Evolutionary conservation across 129 eudicot species (phyloP), one percentile per base, ranked within the genome.

Genomic region (Silybum marianum): DNA sequence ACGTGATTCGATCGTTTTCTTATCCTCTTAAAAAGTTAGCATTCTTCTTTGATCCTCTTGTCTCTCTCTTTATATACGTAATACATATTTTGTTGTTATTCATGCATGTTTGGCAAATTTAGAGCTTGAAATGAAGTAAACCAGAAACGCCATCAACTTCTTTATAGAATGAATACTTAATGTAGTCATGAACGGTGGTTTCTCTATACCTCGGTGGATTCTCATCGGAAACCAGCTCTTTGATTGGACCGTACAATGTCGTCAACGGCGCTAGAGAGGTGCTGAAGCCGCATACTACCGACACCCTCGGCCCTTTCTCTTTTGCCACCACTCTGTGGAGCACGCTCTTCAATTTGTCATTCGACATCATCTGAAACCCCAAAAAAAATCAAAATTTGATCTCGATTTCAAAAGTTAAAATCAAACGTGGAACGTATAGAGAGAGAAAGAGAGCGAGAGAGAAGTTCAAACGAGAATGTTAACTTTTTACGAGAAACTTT

Each of bases 291-390:
- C 86, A 80, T 3, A 16, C 60, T 19, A 48, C 60, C 19, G 60
- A 48, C n/a, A 48, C 60, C 60, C 60, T 48, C 60, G 90, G 85
- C 3, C 92, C 90, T 2, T 16, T 63, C 1, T 13, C 25, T 22
- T 83, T 83, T 3, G 88, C 80, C 62, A 80, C 1, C 3, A 88
- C 91, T 78, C 91, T 80, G 39, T 88, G 91, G 69, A 85, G 75
- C 22, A 80, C 86, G 25, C 91, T 88, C 58, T 48, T 83, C 21
- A 85, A 80, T 21, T 75, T 86, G 82, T 88, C 91, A 48, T 86
- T 88, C 4, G 89, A 26, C 36, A 88, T 54, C 21, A 85, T 83
- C 89, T 48, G 60, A 48, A 48, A 3, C 60, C n/a, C 18, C 13
- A 48, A 3, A 46, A 46, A 48, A 48, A 6, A 36, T 88, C 6